These are phyloP conservation scores for Huntiella savannae DNA, from an alignment of 2,329 filamentous ascomycete species.

Conservation along the genomic window DNA sequence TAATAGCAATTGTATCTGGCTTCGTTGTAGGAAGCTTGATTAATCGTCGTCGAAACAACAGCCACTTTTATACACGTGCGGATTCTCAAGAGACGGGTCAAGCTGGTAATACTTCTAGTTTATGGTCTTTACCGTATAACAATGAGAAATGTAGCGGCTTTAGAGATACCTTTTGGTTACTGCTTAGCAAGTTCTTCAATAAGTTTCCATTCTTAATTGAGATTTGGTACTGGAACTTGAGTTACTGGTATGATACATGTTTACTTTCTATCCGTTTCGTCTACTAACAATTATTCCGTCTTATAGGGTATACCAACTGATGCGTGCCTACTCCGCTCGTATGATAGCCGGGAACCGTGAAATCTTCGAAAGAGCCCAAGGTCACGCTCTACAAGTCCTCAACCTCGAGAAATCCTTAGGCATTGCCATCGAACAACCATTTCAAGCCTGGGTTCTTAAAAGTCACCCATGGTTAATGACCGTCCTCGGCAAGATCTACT, in stretches of 20 bases:
- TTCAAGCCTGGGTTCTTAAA: slow-evolving; percentile 23
- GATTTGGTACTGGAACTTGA: slow-evolving; percentile 21
- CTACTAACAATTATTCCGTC: background rate
- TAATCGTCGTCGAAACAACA: slow-evolving; percentile 6
- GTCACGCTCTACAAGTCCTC: slow-evolving; percentile 24
- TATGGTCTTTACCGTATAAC: slow-evolving; percentile 1
- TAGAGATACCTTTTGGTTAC: slow-evolving; percentile 12
- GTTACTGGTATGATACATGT: slow-evolving; percentile 17
- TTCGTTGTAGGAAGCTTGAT: slow-evolving; percentile 6
- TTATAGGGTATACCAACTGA: slow-evolving; percentile 23
- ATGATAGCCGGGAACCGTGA: slow-evolving; percentile 21
- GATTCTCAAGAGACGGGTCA: background rate
- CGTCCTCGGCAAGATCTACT: slow-evolving; percentile 24
- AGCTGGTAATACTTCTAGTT: slow-evolving; percentile 6
- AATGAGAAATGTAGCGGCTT: background rate
- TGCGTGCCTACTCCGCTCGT: slow-evolving; percentile 24
- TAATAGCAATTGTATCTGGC: slow-evolving; percentile 7
- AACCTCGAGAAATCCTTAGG: slow-evolving; percentile 20
- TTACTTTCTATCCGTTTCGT: background rate
- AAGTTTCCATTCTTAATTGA: slow-evolving; percentile 19
- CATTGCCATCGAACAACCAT: slow-evolving; percentile 21
- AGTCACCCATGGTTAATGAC: slow-evolving; percentile 20
- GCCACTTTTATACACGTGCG: slow-evolving; percentile 7
- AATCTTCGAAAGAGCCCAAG: slow-evolving; percentile 20
- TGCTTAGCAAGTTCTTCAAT: slow-evolving; percentile 17